Percentiles rank a stretch among this genome's conserved stretches.
Conservation (phyloP, 805 yeast species). For the Suhomyces kilbournensis region DNA sequence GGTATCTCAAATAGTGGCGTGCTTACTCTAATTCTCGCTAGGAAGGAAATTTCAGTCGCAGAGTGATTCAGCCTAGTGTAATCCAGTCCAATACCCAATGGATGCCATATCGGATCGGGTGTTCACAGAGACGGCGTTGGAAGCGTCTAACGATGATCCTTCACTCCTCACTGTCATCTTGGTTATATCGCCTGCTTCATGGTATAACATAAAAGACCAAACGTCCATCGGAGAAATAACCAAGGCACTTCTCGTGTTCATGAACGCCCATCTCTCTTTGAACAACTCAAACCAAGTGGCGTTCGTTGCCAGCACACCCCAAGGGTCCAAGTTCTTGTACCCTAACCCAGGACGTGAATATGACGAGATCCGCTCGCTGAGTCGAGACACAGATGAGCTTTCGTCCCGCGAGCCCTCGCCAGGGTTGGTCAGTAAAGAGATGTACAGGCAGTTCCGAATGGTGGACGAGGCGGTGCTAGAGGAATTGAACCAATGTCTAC, state of each 20-base stretch:
- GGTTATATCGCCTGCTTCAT: slow-evolving; percentile 72
- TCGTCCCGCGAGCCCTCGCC: slow-evolving; percentile 9
- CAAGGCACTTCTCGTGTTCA: slow-evolving; percentile 65
- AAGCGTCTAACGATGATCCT: slow-evolving; percentile 47
- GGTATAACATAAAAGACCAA: slow-evolving; percentile 50
- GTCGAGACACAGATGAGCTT: slow-evolving; percentile 7
- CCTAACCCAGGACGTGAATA: slow-evolving; percentile 44
- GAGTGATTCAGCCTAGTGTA: background rate
- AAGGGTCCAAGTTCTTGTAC: slow-evolving; percentile 66
- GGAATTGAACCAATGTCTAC: slow-evolving; percentile 50
- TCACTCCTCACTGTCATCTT: slow-evolving; percentile 74
- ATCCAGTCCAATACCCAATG: slow-evolving; percentile 32
- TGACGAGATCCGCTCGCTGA: slow-evolving; percentile 8
- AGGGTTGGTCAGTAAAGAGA: slow-evolving; percentile 48
- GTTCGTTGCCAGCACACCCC: slow-evolving; percentile 70
- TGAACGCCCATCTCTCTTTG: slow-evolving; percentile 85
- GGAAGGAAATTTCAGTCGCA: background rate
- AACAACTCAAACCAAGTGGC: slow-evolving; percentile 84
- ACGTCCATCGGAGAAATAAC: slow-evolving; percentile 57
- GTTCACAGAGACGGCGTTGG: slow-evolving; percentile 38
- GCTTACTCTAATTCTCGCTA: background rate
- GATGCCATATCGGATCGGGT: slow-evolving; percentile 66
- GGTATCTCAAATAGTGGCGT: background rate
- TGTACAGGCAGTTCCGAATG: slow-evolving; percentile 81
- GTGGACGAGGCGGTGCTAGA: slow-evolving; percentile 72